Evolutionary conservation across 2,329 filamentous ascomycete genomes (phyloP).

Genomic region (Aspergillus uvarum): DNA sequence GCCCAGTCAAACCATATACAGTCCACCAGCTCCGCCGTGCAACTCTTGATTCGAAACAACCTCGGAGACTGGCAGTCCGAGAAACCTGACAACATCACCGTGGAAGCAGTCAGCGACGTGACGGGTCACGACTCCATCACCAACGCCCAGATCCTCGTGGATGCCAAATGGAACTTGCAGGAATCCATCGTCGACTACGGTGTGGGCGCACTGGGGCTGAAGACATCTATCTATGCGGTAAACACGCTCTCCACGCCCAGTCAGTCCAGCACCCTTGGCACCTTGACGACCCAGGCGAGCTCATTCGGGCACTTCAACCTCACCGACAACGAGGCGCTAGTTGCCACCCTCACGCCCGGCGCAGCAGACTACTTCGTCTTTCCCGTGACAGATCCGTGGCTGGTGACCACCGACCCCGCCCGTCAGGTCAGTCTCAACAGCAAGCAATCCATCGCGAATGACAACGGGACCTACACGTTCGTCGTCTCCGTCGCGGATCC

Average conservation of each 20-base stretch:
- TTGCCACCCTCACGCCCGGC: neutral
- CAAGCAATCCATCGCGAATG: neutral
- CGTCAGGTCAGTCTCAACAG: slow-evolving; percentile 3
- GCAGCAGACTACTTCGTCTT: slow-evolving; percentile 2
- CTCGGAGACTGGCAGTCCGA: slow-evolving; percentile 1
- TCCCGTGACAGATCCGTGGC: slow-evolving; percentile 2
- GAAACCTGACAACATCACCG: slow-evolving; percentile 1
- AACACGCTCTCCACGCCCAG: slow-evolving; percentile 1
- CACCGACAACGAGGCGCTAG: neutral
- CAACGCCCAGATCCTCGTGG: neutral
- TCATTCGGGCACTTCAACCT: slow-evolving; percentile 5
- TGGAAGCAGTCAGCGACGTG: neutral
- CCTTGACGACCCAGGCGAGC: slow-evolving; percentile 1
- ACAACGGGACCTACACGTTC: neutral
- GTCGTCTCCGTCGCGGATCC: neutral
- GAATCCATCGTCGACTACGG: slow-evolving; percentile 5
- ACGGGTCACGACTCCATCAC: neutral
- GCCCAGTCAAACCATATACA: slow-evolving; percentile 2
- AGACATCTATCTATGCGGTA: neutral
- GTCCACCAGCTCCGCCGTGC: neutral
- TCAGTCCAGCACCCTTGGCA: slow-evolving; percentile 4
- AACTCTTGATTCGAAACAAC: slow-evolving; percentile 6
- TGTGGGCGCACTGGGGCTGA: neutral
- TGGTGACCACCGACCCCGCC: neutral
- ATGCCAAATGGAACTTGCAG: neutral